These are phyloP conservation scores for Taxawa tesnikishii DNA, from an alignment of 2,329 filamentous ascomycete species.

Conservation along the genomic window DNA sequence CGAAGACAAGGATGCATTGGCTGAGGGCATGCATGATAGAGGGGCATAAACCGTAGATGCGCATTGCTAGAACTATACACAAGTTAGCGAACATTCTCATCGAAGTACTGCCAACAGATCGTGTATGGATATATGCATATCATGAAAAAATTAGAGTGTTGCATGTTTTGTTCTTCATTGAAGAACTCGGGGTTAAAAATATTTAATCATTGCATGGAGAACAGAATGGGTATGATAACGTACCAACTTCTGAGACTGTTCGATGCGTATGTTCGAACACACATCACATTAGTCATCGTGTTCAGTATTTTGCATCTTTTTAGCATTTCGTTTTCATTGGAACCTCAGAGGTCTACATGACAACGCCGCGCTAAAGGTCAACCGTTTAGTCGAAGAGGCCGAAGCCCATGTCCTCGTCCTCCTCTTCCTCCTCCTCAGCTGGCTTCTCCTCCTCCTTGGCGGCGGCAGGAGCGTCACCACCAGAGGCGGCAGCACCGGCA, in stretches of 20 bases:
- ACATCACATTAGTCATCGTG: background rate
- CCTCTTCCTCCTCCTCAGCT: slow-evolving; percentile 47
- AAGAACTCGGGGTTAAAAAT: slow-evolving; percentile 54
- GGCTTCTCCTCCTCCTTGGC: slow-evolving; percentile 45
- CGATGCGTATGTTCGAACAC: no score
- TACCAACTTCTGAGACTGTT: no score
- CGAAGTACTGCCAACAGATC: background rate
- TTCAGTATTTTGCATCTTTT: no score
- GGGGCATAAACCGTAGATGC: no score
- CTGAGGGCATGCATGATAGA: no score
- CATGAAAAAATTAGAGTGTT: slow-evolving; percentile 66
- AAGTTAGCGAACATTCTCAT: no score
- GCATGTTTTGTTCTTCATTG: slow-evolving; percentile 49
- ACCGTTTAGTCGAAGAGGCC: slow-evolving; percentile 40
- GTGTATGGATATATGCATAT: slow-evolving; percentile 19
- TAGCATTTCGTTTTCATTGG: background rate
- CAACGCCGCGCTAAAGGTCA: slow-evolving; percentile 2
- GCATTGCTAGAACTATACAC: no score
- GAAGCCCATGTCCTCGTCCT: slow-evolving; percentile 43
- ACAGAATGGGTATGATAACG: no score
- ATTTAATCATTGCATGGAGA: slow-evolving; percentile 42
- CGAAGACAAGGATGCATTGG: no score
- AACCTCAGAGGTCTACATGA: slow-evolving; percentile 1
- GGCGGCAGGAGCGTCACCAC: slow-evolving; percentile 38
- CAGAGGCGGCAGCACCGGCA: slow-evolving; percentile 44